phyloP scores from a whole-genome alignment of 2,329 filamentous ascomycete species.

The Talaromyces sp. region DNA sequence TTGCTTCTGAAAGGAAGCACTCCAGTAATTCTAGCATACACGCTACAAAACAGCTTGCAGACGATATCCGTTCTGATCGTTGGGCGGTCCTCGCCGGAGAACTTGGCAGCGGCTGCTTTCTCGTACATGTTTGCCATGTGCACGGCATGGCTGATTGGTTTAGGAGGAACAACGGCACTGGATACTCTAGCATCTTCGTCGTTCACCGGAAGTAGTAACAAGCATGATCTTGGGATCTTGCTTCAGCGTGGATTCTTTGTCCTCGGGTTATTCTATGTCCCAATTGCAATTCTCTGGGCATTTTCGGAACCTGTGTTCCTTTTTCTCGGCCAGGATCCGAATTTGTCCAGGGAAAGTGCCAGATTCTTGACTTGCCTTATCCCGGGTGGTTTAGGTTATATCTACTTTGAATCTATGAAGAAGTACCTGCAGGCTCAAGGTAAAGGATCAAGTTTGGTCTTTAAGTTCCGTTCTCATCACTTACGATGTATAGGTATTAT shows the following conservation, averaged over 20 bases:
- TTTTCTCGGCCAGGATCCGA: slow-evolving; percentile 69
- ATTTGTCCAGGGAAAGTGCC: slow-evolving; percentile 68
- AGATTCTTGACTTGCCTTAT: slow-evolving; percentile 68
- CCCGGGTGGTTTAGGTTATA: slow-evolving; percentile 77
- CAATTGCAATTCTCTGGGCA: slow-evolving; percentile 68
- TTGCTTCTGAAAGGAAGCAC: slow-evolving; percentile 64
- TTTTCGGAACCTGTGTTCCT: slow-evolving; percentile 70
- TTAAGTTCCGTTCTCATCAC: not conserved
- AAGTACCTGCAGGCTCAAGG: slow-evolving; percentile 56
- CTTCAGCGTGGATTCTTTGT: slow-evolving; percentile 72
- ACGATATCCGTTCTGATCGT: slow-evolving; percentile 77
- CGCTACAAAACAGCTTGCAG: slow-evolving; percentile 78
- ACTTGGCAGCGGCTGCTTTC: slow-evolving; percentile 76
- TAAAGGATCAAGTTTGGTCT: slow-evolving; percentile 21
- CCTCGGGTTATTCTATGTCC: slow-evolving; percentile 65
- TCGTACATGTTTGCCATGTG: slow-evolving; percentile 93
- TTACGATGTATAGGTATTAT: slow-evolving; percentile 49
- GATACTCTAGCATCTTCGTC: slow-evolving; percentile 79
- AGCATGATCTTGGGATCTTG: slow-evolving; percentile 70
- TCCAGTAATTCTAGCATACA: slow-evolving; percentile 78
- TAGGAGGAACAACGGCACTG: slow-evolving; percentile 79
- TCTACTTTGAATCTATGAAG: slow-evolving; percentile 77
- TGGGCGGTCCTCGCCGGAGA: slow-evolving; percentile 71
- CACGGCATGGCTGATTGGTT: slow-evolving; percentile 77
- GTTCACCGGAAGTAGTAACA: slow-evolving; percentile 75